Conservation (phyloP, 768 basidiomycete genomes). For the Panus rudis region DNA sequence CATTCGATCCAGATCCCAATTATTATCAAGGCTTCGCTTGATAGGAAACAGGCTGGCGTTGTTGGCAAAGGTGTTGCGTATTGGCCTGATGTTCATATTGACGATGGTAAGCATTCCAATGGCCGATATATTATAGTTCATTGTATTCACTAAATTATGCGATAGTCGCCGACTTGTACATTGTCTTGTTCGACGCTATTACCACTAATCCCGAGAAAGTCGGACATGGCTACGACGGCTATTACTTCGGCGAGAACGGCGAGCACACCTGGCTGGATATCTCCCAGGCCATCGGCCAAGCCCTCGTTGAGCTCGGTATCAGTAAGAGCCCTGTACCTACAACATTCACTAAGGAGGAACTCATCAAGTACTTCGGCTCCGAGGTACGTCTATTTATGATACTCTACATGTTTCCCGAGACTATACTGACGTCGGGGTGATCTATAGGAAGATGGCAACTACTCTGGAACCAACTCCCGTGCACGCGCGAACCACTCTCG, state of each 20-base stretch:
- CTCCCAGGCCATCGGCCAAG: constrained; percentile 27
- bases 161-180: constrained; percentile 34
- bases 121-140: neutral
- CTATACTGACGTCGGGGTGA: neutral
- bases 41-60: constrained; percentile 42
- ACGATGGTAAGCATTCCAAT: constrained; percentile 34
- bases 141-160: neutral
- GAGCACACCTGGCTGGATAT: constrained; percentile 25
- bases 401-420: neutral
- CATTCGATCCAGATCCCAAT: constrained; percentile 45
- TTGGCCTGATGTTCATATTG: constrained; percentile 51
- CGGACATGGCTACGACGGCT: constrained; percentile 25
- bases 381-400: constrained; percentile 33
- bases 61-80: constrained; percentile 52
- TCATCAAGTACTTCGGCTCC: constrained; percentile 35
- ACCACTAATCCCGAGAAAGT: constrained; percentile 15
- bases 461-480: constrained; percentile 8
- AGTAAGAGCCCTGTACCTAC: constrained; percentile 29
- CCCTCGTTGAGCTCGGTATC: constrained; percentile 20
- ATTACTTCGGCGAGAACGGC: constrained; percentile 23
- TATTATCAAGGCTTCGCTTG: constrained; percentile 36
- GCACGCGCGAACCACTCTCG: constrained; percentile 21
- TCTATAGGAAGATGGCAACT: neutral
- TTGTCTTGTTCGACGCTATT: constrained; percentile 32
- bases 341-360: constrained; percentile 35